These are phyloP conservation scores for Solanum gracilifrons DNA, from an alignment of 257 asterid genomes.

Conservation along the genomic window DNA sequence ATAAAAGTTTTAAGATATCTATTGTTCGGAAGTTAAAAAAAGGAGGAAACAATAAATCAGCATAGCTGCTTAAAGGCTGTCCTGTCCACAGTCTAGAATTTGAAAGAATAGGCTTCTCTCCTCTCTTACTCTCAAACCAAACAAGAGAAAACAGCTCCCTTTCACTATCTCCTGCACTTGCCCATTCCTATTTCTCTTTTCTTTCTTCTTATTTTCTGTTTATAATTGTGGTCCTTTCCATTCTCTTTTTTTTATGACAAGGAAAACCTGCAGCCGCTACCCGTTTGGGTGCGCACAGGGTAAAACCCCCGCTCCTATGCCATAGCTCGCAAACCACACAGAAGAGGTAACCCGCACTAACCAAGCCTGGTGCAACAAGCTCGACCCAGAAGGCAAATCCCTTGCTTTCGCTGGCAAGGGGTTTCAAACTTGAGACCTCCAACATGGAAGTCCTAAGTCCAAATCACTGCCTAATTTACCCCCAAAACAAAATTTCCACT, in stretches of 20 bases:
- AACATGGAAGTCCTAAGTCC: not conserved
- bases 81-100: not conserved
- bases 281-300: not conserved
- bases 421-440: not conserved
- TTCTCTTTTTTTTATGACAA: not conserved
- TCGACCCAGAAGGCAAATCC: not conserved
- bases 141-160: not conserved
- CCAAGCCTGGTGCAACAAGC: not conserved
- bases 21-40: not conserved
- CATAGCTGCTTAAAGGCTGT: not conserved
- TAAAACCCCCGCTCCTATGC: not conserved
- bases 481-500: not conserved
- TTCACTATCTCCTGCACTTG: not conserved
- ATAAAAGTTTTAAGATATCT: not conserved
- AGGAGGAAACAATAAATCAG: not conserved
- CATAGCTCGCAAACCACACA: not conserved
- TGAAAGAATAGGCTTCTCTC: not conserved
- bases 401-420: not conserved
- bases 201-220: not conserved
- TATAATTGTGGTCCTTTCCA: not conserved
- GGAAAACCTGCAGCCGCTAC: not conserved
- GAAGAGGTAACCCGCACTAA: not conserved
- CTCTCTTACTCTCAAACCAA: not conserved
- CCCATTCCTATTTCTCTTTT: not conserved
- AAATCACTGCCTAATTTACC: not conserved